phyloP scores from a whole-genome alignment of 2,329 filamentous ascomycete genomes.

The Biscogniauxia marginata region DNA sequence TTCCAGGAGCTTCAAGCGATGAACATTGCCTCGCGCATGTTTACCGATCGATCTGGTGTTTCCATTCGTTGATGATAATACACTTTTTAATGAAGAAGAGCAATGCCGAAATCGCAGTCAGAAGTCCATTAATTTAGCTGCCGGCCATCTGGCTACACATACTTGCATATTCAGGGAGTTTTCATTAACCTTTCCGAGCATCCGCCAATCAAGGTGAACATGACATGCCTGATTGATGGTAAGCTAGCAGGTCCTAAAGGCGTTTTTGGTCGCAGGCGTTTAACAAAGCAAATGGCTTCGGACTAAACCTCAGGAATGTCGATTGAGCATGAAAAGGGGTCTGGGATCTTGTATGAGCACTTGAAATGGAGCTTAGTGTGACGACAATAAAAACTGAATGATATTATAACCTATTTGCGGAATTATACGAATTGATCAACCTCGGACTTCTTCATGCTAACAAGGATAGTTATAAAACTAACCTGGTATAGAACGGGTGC shows the following conservation, averaged over 20 bases:
- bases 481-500: too few species aligned
- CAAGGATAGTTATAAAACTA: too few species aligned
- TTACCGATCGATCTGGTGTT: constrained; percentile 79
- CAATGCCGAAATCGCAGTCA: neutral
- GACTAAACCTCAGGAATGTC: neutral
- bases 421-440: too few species aligned
- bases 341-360: neutral
- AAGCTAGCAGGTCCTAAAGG: neutral
- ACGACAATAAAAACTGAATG: too few species aligned
- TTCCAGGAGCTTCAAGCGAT: constrained; percentile 98
- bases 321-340: neutral
- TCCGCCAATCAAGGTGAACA: neutral
- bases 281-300: neutral
- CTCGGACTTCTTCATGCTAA: too few species aligned
- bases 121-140: neutral
- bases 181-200: neutral
- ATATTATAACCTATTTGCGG: too few species aligned
- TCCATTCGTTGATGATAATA: constrained; percentile 56
- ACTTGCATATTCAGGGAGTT: neutral
- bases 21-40: constrained; percentile 98
- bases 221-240: neutral
- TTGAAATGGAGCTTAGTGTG: neutral
- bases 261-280: neutral
- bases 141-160: neutral
- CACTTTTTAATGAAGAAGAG: neutral